Conservation (phyloP, 2,329 filamentous ascomycete genomes). For the Pseudogymnoascus sp. region DNA sequence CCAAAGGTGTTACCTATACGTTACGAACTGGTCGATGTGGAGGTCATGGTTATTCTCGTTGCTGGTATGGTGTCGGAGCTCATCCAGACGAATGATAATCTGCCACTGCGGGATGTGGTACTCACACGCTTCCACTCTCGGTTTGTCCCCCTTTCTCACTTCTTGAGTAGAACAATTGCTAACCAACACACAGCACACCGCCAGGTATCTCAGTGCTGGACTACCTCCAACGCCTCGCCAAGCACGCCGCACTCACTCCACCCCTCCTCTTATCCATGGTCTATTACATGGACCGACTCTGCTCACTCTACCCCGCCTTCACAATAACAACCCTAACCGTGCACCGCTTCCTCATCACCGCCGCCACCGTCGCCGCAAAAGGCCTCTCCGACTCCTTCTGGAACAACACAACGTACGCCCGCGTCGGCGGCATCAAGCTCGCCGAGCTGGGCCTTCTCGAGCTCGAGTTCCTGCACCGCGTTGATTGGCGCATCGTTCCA, state of each 20-base stretch:
- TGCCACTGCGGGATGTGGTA: constrained; percentile 75
- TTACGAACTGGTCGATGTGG: constrained; percentile 75
- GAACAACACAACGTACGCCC: constrained; percentile 94
- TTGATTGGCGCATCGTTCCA: constrained; percentile 96
- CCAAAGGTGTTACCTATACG: constrained; percentile 56
- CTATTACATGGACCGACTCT: constrained; percentile 94
- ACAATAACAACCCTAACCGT: constrained; percentile 95
- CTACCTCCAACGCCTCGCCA: constrained; percentile 85
- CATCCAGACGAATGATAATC: constrained; percentile 82
- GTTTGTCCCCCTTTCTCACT: constrained; percentile 34
- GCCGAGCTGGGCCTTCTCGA: constrained; percentile 85
- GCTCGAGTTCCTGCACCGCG: constrained; percentile 81
- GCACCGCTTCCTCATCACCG: constrained; percentile 92
- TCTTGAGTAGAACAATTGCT: neutral
- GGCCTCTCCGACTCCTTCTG: constrained; percentile 94
- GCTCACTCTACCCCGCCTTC: constrained; percentile 84
- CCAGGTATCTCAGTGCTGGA: constrained; percentile 91
- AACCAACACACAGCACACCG: constrained; percentile 43
- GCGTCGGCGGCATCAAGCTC: constrained; percentile 85
- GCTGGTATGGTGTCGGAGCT: constrained; percentile 93
- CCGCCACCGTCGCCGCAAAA: constrained; percentile 91
- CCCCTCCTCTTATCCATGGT: constrained; percentile 97
- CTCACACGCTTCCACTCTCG: constrained; percentile 93
- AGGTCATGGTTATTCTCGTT: constrained; percentile 84
- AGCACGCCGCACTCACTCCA: constrained; percentile 86